Base-by-base conservation (phyloP, 2,329 filamentous ascomycete species). In the Pestalotiopsis sp. region DNA sequence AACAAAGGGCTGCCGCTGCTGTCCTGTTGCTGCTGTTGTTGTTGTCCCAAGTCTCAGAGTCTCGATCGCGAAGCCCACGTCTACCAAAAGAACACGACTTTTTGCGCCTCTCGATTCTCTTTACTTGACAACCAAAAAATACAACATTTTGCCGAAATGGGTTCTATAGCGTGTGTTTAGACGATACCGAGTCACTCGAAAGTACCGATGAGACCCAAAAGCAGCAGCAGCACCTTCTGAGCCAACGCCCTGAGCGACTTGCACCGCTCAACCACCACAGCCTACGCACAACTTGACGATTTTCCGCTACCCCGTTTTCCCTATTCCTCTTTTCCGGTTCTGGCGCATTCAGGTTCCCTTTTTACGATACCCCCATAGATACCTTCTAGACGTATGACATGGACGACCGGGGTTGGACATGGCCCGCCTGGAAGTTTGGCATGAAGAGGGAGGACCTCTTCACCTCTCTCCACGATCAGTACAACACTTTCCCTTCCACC, bases 401-500 rank as follows among this genome's bases (percentile, higher is more conserved):
- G 87, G 86, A 89, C 78, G 87, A 88, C 67, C 83, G 82, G 39
- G 81, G 78, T 72, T 81, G 79, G 76, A 80, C 82, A 73, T 90
- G 87, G 87, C 87, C 87, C 58, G 84, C 85, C 73, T 90, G 87
- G 87, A 89, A 89, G 78, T 90, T 89, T 81, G 87, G 86, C 75
- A 84, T 89, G 84, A 88, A 87, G 82, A 84, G 83, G 75, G 83
- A 85, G 68, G 87, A 88, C 74, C 85, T 89, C 78, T 85, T 85
- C 76, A 86, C 84, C 66, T 86, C 83, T 65, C 84, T 90, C 13
- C 86, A 89, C 73, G 85, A 88, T 71, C 84, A 86, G 75, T 90
- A 88, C 79, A 90, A 90, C 79, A 89, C 87, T 62, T 80, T 89
- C 66, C 79, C 84, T 64, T 85, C 85, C 65, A 80, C 84, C 60